Evolutionary conservation across 2,329 filamentous ascomycete species (phyloP), one percentile per base, ranked within the genome.

Genomic region (Arthroderma uncinatum): DNA sequence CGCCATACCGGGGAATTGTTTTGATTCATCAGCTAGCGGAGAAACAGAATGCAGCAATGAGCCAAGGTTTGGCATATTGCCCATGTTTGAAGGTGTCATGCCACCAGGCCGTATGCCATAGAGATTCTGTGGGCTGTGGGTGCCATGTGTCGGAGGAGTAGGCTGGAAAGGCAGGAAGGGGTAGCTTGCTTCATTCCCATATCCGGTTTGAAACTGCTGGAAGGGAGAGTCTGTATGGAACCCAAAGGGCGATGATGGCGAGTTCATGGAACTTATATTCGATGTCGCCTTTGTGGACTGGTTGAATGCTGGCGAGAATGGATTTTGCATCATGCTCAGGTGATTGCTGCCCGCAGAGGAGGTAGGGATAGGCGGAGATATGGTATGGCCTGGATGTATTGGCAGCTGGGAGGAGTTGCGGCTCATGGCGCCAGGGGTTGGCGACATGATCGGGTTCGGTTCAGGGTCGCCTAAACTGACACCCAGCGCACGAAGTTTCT

Each of bases 401-500:
- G 34, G 86, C 66, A 89, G 88, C 63, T 87, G 84, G 47, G 82
- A 83, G 7, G 89, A 90, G 21, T 83, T 77, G 65, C 87, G 85
- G 65, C 83, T 85, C 62, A 85, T 75, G 50, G 30, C 30, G n/a
- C 30, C 50, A 54, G 79, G 76, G 8, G 80, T 78, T 8, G 85
- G 84, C 12, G 89, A 92, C 62, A 85, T 78, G 2, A 83, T 82
- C 42, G 75, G 74, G 28, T 75, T 73, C 9, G 83, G 82, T 54
- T 93, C 88, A 4, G 89, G 85, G 53, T 86, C 83, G 36, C 84
- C 87, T 60, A 88, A 79, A 16, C 83, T 90, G 10, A 97, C 93
- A 62, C 93, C 93, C 57, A 98, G 79, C 54, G 92, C 91, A 60
- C 90, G 84, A 55, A 98, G 78, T 73, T 96, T 98, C 60, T 92